These are phyloP conservation scores for Fusarium kyushuense DNA, from an alignment of 2,329 filamentous ascomycete species.

Conservation along the genomic window DNA sequence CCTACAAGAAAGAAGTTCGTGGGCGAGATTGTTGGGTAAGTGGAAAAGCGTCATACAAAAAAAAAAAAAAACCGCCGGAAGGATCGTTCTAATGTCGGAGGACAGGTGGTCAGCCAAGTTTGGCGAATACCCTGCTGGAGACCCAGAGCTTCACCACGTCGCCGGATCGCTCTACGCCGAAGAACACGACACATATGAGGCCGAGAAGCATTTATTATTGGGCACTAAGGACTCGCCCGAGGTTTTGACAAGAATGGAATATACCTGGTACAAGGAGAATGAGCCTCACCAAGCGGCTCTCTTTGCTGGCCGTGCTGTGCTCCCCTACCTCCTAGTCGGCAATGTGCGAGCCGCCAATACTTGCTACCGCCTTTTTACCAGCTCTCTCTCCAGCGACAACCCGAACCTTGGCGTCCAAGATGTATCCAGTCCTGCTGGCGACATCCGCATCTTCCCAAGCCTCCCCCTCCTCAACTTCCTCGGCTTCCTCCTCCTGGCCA, in stretches of 20 bases:
- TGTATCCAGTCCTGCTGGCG: constrained; percentile 78
- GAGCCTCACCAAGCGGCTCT: constrained; percentile 87
- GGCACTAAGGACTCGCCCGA: constrained; percentile 91
- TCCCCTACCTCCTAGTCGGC: constrained; percentile 90
- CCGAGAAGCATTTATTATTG: constrained; percentile 88
- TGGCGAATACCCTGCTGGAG: constrained; percentile 89
- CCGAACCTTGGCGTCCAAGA: constrained; percentile 78
- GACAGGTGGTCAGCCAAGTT: constrained; percentile 82
- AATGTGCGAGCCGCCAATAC: constrained; percentile 92
- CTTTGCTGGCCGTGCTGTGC: constrained; percentile 86
- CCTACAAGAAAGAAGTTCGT: constrained; percentile 95
- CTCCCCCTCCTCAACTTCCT: constrained; percentile 97
- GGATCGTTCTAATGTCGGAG: constrained; percentile 13
- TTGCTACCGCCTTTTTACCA: constrained; percentile 75
- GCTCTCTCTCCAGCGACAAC: constrained; percentile 56
- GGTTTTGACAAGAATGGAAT: constrained; percentile 84
- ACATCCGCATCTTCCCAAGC: constrained; percentile 86
- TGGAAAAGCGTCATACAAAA: constrained; percentile 20
- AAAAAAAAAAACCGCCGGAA: no score
- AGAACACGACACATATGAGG: constrained; percentile 92
- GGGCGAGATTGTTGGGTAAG: constrained; percentile 81
- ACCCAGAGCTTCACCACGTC: constrained; percentile 94
- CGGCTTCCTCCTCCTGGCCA: constrained; percentile 82
- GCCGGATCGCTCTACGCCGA: constrained; percentile 90
- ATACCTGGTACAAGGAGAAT: constrained; percentile 92